Evolutionary conservation across 2,329 filamentous ascomycete genomes (phyloP), one percentile per base, ranked within the genome.

Genomic region (Beauveria brongniartii): DNA sequence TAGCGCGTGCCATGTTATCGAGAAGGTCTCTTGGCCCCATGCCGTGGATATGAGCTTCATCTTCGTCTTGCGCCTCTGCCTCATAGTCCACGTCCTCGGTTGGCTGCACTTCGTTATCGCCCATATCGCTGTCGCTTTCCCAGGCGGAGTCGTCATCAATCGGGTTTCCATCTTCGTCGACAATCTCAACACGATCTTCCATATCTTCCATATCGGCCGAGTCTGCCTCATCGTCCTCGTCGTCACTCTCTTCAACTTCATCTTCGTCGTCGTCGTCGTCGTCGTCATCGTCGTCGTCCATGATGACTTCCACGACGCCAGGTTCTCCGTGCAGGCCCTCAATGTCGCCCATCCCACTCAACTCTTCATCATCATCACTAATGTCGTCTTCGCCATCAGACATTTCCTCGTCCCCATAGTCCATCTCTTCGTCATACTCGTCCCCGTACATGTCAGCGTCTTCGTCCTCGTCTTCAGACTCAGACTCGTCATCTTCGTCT

Each of bases 371-470:
- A 62, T 94, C 90, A 69, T 95, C 93, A 68, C 92, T 96, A 62
- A 96, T 86, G 61, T 93, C 89, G 66, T 94, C 90, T 68, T 92
- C 90, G 62, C 90, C 90, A 69, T 93, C 90, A 0, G 86, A 86
- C 69, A 90, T 82, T 37, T 92, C 92, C 66, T 93, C 90, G 50
- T 94, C 91, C 24, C 80, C 82, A 68, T 95, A 96, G 59, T 95
- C 91, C 86, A 97, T 94, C 66, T 96, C 93, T 43, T 96, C 91
- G 67, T 91, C 93, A 63, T 91, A 90, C 59, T 92, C 91, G 63
- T 94, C 92, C 55, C 92, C 90, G 67, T 96, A 96, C 90, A 96
- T 94, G 67, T 94, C 90, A 61, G 92, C 89, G 52, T 92, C 91
- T 63, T 85, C 81, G 63, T 75, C 71, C 16, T 80, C 87, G 62